Percentiles rank a stretch among this genome's conserved stretches.
These are phyloP conservation scores for Zychaea mexicana DNA, from an alignment of 371 early-diverging fungal genomes.

Conservation along the genomic window DNA sequence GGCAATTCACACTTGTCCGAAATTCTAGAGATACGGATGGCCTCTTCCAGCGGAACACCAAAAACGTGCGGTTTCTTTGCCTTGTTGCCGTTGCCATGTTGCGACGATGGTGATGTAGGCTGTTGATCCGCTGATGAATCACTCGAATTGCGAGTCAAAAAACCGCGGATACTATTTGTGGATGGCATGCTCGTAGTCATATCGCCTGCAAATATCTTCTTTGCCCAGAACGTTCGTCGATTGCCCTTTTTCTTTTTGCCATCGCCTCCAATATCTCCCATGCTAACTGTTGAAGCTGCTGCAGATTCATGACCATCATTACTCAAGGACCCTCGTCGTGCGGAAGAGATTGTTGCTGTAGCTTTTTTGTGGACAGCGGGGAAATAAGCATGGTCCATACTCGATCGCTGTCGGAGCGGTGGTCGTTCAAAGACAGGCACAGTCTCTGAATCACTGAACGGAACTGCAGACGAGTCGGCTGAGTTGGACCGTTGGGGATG, in stretches of 20 bases:
- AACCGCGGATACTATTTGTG: slow-evolving; percentile 18
- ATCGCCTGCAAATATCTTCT: slow-evolving; percentile 22
- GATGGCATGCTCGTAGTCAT: slow-evolving; percentile 12
- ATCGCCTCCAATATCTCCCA: slow-evolving; percentile 14
- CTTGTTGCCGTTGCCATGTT: slow-evolving; percentile 15
- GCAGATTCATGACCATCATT: slow-evolving; percentile 1
- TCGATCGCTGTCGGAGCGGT: slow-evolving; percentile 20
- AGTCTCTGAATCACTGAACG: background rate
- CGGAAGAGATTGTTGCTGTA: background rate
- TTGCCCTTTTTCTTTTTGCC: slow-evolving; percentile 27
- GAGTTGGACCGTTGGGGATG: slow-evolving; percentile 26
- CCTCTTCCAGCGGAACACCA: slow-evolving; percentile 39
- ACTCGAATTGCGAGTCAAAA: slow-evolving; percentile 24
- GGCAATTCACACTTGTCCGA: slow-evolving; percentile 56
- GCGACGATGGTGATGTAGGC: background rate
- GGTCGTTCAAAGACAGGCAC: slow-evolving; percentile 5
- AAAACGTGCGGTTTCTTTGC: slow-evolving; percentile 36
- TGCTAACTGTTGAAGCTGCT: too few species aligned
- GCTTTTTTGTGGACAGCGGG: background rate
- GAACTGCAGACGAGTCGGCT: slow-evolving; percentile 20
- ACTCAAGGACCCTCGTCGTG: background rate
- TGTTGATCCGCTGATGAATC: slow-evolving; percentile 10
- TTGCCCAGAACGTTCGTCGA: slow-evolving; percentile 39
- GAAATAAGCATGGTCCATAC: slow-evolving; percentile 18
- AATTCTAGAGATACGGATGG: slow-evolving; percentile 20